Evolutionary conservation across 2,329 filamentous ascomycete species (phyloP), one percentile per base, ranked within the genome.

Genomic region (Alternaria sp.): DNA sequence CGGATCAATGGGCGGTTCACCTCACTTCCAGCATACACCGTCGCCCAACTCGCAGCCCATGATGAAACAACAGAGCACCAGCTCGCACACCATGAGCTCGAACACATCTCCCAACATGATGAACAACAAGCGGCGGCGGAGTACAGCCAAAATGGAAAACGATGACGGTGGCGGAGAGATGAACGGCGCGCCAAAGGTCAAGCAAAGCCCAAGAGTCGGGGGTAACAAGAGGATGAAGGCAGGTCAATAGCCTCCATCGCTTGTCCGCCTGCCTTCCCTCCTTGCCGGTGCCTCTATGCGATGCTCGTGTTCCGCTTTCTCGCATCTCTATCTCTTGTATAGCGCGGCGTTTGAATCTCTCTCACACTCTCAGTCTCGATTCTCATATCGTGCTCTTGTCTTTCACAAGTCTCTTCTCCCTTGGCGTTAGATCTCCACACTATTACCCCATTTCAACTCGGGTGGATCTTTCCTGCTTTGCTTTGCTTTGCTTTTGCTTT

Each of bases 51-150:
- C 79, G 10, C 80, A 83, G 67, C 83, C 68, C 23, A 88, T 90
- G 85, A 81, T 85, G 54, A 83, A 85, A 50, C 86, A 88, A 71
- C 85, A 84, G 74, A 87, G 81, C 72, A 86, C 87, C 66, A 87
- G 83, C 75, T 85, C 78, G 17, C 80, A 80, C 67, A 84, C 82
- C 4, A 82, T 85, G 9, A 89, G 86, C 70, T 86, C 87, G 30
- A 89, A 87, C 67, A 89, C 88, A 6, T 90, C 88, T 67, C 88
- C 88, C 3, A 89, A 87, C 68, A 84, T 88, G 46, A 85, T 88
- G 46, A 85, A 81, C 69, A 84, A 84, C 71, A 90, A 90, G 77
- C 81, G 86, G 62, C 84, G 88, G 63, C 82, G 88, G 63, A 89
- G 88, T 76, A 85, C 85, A 13, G 86, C 88, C 60, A 90, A 90